These are phyloP conservation scores for Fusarium hainanense DNA, from an alignment of 2,329 filamentous ascomycete species.

Conservation along the genomic window DNA sequence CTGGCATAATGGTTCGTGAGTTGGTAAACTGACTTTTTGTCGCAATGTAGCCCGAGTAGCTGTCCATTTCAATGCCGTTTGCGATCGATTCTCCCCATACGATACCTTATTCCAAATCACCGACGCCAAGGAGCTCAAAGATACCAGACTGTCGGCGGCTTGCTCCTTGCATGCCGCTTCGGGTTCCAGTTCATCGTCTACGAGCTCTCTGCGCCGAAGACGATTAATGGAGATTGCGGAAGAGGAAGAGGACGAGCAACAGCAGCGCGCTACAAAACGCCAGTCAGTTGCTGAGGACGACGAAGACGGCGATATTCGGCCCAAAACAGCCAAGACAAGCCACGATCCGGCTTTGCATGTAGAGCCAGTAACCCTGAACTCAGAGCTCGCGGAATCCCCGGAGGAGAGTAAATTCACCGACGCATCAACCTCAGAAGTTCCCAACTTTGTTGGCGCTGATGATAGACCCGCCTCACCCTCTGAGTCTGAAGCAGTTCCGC, in stretches of 20 bases:
- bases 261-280: conserved; percentile 67
- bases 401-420: conserved; percentile 62
- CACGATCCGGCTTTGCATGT: conserved; percentile 35
- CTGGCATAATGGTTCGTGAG: not conserved
- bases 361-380: conserved; percentile 61
- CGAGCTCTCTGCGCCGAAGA: conserved; percentile 79
- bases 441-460: conserved; percentile 62
- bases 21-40: conserved; percentile 29
- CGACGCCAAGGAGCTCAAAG: conserved; percentile 81
- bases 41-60: conserved; percentile 77
- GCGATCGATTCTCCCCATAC: conserved; percentile 82
- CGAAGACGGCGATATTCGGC: conserved; percentile 51
- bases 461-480: conserved; percentile 59
- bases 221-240: conserved; percentile 94
- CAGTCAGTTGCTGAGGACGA: conserved; percentile 66
- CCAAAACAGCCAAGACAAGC: conserved; percentile 47
- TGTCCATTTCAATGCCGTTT: conserved; percentile 74
- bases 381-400: conserved; percentile 62
- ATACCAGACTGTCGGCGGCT: conserved; percentile 86
- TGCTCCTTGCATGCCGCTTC: conserved; percentile 91
- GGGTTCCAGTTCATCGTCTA: conserved; percentile 85
- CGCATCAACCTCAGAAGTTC: conserved; percentile 61
- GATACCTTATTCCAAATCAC: conserved; percentile 85
- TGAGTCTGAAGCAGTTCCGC: conserved; percentile 57
- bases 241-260: conserved; percentile 81